These are phyloP conservation scores for Trichoderma pleuroti DNA, from an alignment of 2,329 filamentous ascomycete genomes.

Conservation along the genomic window DNA sequence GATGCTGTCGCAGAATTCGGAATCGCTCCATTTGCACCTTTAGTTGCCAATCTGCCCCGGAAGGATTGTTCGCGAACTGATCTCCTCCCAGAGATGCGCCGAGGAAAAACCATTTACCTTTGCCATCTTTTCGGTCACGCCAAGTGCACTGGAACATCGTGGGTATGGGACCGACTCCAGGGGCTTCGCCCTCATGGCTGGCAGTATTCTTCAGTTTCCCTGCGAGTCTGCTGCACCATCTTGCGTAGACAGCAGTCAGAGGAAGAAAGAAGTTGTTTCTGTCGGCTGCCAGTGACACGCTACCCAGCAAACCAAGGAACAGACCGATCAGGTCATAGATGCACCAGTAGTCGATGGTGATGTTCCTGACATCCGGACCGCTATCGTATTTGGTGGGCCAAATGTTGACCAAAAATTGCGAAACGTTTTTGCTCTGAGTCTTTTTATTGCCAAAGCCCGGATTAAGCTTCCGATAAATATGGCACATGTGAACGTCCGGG, in stretches of 20 bases:
- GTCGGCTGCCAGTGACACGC: neutral
- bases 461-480: neutral
- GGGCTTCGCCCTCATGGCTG: rapidly evolving
- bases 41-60: neutral
- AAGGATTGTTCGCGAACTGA: too few relatives aligned
- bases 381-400: neutral
- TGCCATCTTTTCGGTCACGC: neutral
- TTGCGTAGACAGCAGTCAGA: neutral
- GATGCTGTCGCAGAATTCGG: neutral
- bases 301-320: neutral
- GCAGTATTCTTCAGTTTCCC: neutral
- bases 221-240: neutral
- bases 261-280: neutral
- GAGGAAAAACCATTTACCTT: neutral
- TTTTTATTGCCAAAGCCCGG: neutral
- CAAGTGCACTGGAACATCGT: neutral
- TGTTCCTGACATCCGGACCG: neutral
- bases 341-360: neutral
- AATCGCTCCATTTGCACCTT: neutral
- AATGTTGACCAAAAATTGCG: neutral
- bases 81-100: neutral
- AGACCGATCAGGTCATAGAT: neutral
- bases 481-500: neutral
- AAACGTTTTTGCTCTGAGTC: neutral
- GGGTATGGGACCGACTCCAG: neutral